Base-by-base conservation (phyloP, 1,284 basidiomycete genomes). In the Rhodofomes roseus region DNA sequence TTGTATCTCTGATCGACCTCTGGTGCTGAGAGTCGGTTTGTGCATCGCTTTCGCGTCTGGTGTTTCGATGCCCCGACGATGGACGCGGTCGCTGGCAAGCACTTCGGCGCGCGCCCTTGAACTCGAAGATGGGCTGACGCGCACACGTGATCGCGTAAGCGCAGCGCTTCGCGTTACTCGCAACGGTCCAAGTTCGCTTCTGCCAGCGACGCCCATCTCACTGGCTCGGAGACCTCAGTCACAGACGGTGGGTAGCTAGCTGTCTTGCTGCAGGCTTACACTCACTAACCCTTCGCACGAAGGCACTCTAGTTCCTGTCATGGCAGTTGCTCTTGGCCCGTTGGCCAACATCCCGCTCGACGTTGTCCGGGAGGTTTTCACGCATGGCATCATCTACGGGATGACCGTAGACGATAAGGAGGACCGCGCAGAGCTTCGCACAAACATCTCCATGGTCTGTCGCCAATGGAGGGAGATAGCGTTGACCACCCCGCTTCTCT, bases 1-100 rank as follows among this genome's bases (percentile, higher is more conserved):
- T 60, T 48, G 46, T 48, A 56, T 64, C 57, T 65, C 58, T 51
- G 50, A 43, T 12, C 22, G n/a, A 9, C 4, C 37, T 14, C 16
- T 14, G 37, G 37, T 39, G 14, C 14, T 4, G n/a, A n/a, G n/a
- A n/a, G n/a, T n/a, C n/a, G n/a, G n/a, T 36, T 36, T 36, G 34
- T 6, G 34, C 34, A 36, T 36, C 34, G 12, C 12, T 12, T 36
- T 36, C 34, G 6, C 12, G 34, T 36, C 34, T 36, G 34, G 34
- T 12, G 34, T 36, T 36, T 12, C 7, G 34, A 36, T 36, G 34
- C 12, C 34, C n/a, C n/a, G n/a, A n/a, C n/a, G n/a, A n/a, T n/a
- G n/a, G n/a, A n/a, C n/a, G n/a, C n/a, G n/a, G n/a, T n/a, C n/a
- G n/a, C n/a, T n/a, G n/a, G n/a, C n/a, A n/a, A n/a, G n/a, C n/a